These are phyloP conservation scores for Sclerotinia minor DNA, from an alignment of 2,329 filamentous ascomycete species.

Conservation along the genomic window DNA sequence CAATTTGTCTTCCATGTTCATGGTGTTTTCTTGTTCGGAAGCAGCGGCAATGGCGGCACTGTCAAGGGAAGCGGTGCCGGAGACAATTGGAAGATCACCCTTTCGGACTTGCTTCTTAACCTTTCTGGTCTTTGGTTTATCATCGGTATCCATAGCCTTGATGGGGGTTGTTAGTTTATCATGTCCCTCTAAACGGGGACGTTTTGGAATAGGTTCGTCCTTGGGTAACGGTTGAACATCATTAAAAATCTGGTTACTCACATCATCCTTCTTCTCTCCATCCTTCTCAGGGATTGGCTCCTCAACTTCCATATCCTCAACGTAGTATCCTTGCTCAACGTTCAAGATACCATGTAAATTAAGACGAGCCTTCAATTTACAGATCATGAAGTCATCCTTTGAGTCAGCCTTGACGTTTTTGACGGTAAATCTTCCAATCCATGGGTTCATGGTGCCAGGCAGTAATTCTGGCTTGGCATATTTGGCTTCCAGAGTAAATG, in stretches of 20 bases:
- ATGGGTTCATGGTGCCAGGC: conserved; percentile 86
- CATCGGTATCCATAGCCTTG: conserved; percentile 79
- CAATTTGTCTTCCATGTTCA: conserved; percentile 98
- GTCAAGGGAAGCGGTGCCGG: conserved; percentile 80
- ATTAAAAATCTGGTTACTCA: conserved; percentile 49
- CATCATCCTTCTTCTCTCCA: conserved; percentile 60
- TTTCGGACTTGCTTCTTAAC: conserved; percentile 99
- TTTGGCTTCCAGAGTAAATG: conserved; percentile 92
- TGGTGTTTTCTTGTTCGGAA: conserved; percentile 79
- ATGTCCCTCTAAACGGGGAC: conserved; percentile 30
- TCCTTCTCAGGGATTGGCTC: conserved; percentile 76
- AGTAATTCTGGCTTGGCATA: conserved; percentile 86
- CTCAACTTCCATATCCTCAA: conserved; percentile 96
- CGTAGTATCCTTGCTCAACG: conserved; percentile 95
- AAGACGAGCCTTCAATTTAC: conserved; percentile 96
- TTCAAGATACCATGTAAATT: conserved; percentile 97
- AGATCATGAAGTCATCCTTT: conserved; percentile 98
- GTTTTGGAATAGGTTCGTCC: conserved; percentile 36
- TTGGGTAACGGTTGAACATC: conserved; percentile 28
- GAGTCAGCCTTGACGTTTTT: conserved; percentile 94
- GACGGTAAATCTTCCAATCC: conserved; percentile 97
- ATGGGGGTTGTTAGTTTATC: conserved; percentile 36
- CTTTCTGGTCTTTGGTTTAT: conserved; percentile 81
- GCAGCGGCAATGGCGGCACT: conserved; percentile 63
- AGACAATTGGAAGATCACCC: conserved; percentile 85